Base-by-base conservation (phyloP, 1,284 basidiomycete species). In the Sphagnurus paluster region DNA sequence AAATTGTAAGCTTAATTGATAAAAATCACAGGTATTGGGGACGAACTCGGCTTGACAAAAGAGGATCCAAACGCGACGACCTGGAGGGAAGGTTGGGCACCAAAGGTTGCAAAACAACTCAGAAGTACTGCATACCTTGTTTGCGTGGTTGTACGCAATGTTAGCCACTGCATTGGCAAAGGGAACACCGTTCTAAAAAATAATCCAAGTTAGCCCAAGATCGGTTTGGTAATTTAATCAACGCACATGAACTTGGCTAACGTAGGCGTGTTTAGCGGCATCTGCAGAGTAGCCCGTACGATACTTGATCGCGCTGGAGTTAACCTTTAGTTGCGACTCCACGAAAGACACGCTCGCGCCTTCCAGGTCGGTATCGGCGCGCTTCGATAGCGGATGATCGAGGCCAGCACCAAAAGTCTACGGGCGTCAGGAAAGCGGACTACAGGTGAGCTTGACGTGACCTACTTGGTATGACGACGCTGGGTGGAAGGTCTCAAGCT, bases 141-240 rank as follows among this genome's bases (percentile, higher is more conserved):
- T 69, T 48, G 63, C 60, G 37, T 69, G 61, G 17, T 64, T 62
- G 59, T 68, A 70, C 0, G 72, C 71, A 36, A 76, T 63, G 52
- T 74, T 76, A 20, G 73, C 73, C 4, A 76, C 74, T 14, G 74
- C 74, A 44, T 76, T 76, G 9, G 67, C 67, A 41, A 77, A 64
- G 1, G 68, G 65, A 37, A 76, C 61, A 5, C 69, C 72, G 35
- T 75, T 62, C 75, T 49, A 16, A n/a, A n/a, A n/a, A n/a, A n/a
- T 20, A 38, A 9, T n/a, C 30, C 16, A 39, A 14, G 23, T 39
- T 19, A 16, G 34, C 16, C 4, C 1, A 14, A 21, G n/a, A 5
- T 11, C 9, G 19, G 9, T 9, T 25, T 16, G 11, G 30, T 14
- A 38, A 20, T 17, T 23, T 13, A 23, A 29, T 19, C 37, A 25